A percentile compares a stretch with the other conserved stretches of the same genome.
Evolutionary conservation across 2,329 filamentous ascomycete genomes (phyloP).

Genomic region (Sordariomycetes sp.): DNA sequence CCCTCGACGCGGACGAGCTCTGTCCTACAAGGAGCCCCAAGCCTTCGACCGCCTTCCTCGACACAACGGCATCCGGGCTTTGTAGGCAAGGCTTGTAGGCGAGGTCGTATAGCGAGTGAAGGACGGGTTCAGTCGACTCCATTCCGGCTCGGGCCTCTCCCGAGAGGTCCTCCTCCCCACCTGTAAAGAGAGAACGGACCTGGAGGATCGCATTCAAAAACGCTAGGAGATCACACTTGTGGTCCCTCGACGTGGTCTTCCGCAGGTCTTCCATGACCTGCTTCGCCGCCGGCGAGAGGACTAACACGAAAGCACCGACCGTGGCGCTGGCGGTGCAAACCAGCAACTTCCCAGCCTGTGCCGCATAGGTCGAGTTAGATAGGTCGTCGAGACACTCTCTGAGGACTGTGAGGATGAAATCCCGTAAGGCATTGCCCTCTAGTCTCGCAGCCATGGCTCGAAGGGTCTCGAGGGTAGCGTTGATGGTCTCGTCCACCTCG

Average conservation of each 20-base stretch:
- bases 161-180: conserved; percentile 14
- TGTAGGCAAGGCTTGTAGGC: conserved; percentile 27
- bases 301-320: conserved; percentile 33
- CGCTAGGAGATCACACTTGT: conserved; percentile 40
- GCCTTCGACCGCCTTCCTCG: conserved; percentile 33
- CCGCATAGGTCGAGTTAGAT: conserved; percentile 39
- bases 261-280: conserved; percentile 39
- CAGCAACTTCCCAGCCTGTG: conserved; percentile 39
- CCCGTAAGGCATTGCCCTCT: conserved; percentile 28
- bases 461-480: conserved; percentile 44
- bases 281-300: conserved; percentile 33
- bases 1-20: conserved; percentile 14
- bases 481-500: conserved; percentile 45
- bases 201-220: conserved; percentile 40
- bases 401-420: conserved; percentile 36
- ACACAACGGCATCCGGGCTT: conserved; percentile 11
- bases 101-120: conserved; percentile 30
- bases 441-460: conserved; percentile 35
- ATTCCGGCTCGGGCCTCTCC: conserved; percentile 26
- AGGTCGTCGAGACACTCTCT: conserved; percentile 44
- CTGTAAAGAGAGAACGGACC: conserved; percentile 28
- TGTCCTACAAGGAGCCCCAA: conserved; percentile 34
- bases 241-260: conserved; percentile 36
- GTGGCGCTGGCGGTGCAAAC: conserved; percentile 39
- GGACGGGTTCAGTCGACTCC: conserved; percentile 21